phyloP scores from a whole-genome alignment of 2,329 filamentous ascomycete genomes.

The Calonectria pauciramosa region DNA sequence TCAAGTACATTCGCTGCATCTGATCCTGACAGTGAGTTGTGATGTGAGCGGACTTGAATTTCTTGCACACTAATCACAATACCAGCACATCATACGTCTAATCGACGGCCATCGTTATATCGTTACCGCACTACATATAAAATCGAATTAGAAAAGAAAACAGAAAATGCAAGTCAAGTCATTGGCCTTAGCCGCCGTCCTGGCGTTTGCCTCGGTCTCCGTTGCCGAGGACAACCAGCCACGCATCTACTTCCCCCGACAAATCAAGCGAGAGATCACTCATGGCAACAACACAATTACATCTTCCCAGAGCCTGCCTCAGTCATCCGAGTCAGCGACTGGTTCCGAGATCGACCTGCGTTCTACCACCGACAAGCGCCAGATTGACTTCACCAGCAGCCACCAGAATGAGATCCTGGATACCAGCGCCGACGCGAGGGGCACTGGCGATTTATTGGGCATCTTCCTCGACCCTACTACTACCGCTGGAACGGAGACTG shows the following conservation, averaged over 20 bases:
- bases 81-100: constrained; percentile 39
- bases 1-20: constrained; percentile 72
- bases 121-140: constrained; percentile 38
- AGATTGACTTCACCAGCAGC: too few relatives aligned
- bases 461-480: not conserved
- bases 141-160: constrained; percentile 30
- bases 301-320: constrained; percentile 37
- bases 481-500: not conserved
- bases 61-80: constrained; percentile 21
- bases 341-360: constrained; percentile 25
- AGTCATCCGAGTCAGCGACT: constrained; percentile 32
- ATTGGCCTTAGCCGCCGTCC: constrained; percentile 61
- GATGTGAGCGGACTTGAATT: not conserved
- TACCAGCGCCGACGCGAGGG: not conserved
- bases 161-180: constrained; percentile 65
- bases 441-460: not conserved
- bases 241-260: constrained; percentile 70
- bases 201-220: constrained; percentile 63
- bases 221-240: constrained; percentile 61
- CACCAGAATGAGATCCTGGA: too few relatives aligned
- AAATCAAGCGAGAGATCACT: constrained; percentile 65
- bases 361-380: not conserved
- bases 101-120: constrained; percentile 35
- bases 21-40: constrained; percentile 62
- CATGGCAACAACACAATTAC: constrained; percentile 57